Base-by-base conservation (phyloP, 2,329 filamentous ascomycete genomes). In the Lasiodiplodia hormozganensis region DNA sequence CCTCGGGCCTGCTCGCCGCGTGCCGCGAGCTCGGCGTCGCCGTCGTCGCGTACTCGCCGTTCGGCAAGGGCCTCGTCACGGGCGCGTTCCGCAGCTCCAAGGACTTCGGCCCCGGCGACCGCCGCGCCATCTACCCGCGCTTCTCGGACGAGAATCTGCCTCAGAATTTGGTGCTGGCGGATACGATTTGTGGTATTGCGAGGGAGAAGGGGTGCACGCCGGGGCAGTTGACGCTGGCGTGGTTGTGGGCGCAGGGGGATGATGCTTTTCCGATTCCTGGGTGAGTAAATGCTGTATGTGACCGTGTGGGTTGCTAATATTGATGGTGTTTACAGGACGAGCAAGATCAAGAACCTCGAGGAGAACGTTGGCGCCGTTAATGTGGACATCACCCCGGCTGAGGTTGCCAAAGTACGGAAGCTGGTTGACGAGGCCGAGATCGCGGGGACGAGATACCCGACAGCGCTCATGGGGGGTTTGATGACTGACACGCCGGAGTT, bases 201-300 rank as follows among this genome's bases (percentile, higher is more conserved):
- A 73, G 75, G 67, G 72, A 76, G 69, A 90, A 91, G 77, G 83
- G 80, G 3, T 82, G 81, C 56, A 89, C 88, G 0, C 72, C 87
- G 0, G 82, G 82, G 1, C 85, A 92, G 74, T 74, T 92, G 36
- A 85, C 87, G 1, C 69, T 81, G n/a, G 77, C 78, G 6, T 81
- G 79, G 78, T 60, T 80, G 51, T 43, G 79, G 69, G 74, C 74
- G 11, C 78, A 81, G 68, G 79, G 84, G 2, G 76, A 80, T 6
- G 77, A 82, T 62, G 77, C 73, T 79, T 84, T 88, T 72, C 86
- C 89, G 0, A 91, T 86, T 69, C 85, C 85, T 0, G 86, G 86
- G 34, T 60, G 14, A 52, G 49, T 52, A 6, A 40, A 40, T 40
- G 12, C 3, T 14, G 11, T 1, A 40, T 40, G 5, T 6, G 38